A percentile compares a stretch with the other conserved stretches of the same genome.
phyloP scores from a whole-genome alignment of 2,329 filamentous ascomycete species.

The Fusarium luffae region DNA sequence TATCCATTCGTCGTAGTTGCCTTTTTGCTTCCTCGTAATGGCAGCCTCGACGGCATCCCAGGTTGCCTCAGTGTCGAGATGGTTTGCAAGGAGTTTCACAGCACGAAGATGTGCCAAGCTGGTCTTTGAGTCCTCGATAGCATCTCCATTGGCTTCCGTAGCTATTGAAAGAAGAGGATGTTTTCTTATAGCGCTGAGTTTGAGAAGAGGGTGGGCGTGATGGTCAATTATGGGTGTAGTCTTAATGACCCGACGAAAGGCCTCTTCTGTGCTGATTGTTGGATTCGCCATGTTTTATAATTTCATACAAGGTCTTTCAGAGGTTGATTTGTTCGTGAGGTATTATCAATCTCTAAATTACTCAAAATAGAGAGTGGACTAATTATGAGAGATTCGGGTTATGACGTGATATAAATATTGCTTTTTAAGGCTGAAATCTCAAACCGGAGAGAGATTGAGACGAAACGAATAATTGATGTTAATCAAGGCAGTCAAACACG shows the following conservation, averaged over 20 bases:
- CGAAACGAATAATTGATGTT: background rate
- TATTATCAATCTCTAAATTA: background rate
- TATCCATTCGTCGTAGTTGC: constrained; percentile 67
- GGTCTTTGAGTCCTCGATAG: constrained; percentile 69
- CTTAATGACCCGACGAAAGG: constrained; percentile 55
- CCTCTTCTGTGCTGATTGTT: constrained; percentile 37
- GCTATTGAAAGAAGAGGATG: constrained; percentile 69
- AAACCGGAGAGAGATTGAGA: background rate
- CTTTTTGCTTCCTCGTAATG: constrained; percentile 55
- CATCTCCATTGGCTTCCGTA: constrained; percentile 77
- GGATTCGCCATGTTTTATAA: constrained; percentile 26
- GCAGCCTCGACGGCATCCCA: constrained; percentile 66
- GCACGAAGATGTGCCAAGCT: constrained; percentile 77
- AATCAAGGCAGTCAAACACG: background rate
- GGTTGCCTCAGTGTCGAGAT: constrained; percentile 72
- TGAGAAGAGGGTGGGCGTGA: constrained; percentile 76
- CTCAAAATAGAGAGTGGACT: background rate
- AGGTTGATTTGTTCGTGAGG: background rate
- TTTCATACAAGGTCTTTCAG: background rate
- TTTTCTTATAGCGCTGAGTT: constrained; percentile 58
- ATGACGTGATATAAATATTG: background rate
- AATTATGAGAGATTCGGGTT: background rate
- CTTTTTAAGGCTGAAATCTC: background rate
- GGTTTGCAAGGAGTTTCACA: constrained; percentile 71
- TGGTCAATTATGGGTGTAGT: constrained; percentile 76